Conservation (phyloP, 2,329 filamentous ascomycete species). For the Anthostomella pinea region DNA sequence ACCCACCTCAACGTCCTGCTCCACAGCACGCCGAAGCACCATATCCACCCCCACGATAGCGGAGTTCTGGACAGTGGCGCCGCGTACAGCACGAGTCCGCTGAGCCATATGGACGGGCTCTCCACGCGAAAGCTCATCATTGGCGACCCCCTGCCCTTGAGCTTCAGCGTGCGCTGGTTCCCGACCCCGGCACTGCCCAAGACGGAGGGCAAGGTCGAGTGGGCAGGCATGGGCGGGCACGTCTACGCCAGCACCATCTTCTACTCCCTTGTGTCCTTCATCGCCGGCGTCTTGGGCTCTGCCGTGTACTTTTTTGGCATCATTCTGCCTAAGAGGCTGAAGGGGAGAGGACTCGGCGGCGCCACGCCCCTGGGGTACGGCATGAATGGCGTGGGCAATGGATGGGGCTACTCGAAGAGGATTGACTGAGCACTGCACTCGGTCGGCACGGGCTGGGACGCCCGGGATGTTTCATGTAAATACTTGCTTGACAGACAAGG, state of each 20-base stretch:
- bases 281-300: conserved; percentile 51
- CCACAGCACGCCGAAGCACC: conserved; percentile 64
- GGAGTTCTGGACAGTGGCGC: conserved; percentile 84
- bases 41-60: conserved; percentile 60
- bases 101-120: conserved; percentile 56
- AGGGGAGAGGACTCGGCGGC: conserved; percentile 50
- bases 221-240: conserved; percentile 63
- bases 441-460: no score
- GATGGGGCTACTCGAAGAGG: conserved; percentile 58
- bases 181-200: conserved; percentile 68
- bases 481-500: conserved; percentile 14
- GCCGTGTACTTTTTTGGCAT: conserved; percentile 61
- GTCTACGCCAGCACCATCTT: conserved; percentile 63
- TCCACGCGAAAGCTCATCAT: conserved; percentile 71
- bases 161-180: conserved; percentile 84
- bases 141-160: conserved; percentile 77
- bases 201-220: conserved; percentile 63
- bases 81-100: conserved; percentile 78
- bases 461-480: conserved; percentile 18
- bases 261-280: conserved; percentile 58
- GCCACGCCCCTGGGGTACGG: conserved; percentile 58
- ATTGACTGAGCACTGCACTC: conserved; percentile 41
- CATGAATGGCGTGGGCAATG: conserved; percentile 53
- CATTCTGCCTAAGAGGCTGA: conserved; percentile 53
- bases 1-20: conserved; percentile 87